phyloP scores from a whole-genome alignment of 148 eudicot species.

The Camellia granthamiana region DNA sequence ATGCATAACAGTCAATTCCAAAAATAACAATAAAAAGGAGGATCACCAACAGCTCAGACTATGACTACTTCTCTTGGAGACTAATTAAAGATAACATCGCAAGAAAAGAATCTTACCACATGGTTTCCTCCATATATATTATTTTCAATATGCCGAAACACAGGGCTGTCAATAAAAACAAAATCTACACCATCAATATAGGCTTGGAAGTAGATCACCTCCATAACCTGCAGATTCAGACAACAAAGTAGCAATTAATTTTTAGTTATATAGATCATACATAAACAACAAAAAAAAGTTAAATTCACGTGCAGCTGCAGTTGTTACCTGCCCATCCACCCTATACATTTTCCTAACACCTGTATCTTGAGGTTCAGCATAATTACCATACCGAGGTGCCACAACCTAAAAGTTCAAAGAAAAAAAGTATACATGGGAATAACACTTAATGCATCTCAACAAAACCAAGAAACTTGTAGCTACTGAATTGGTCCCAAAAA shows the following conservation, averaged over 20 bases:
- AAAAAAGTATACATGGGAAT: neutral
- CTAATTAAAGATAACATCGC: conserved; percentile 1
- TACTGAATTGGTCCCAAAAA: neutral
- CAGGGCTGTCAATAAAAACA: conserved; percentile 77
- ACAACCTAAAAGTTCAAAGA: conserved; percentile 54
- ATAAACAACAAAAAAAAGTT: neutral
- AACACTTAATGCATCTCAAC: neutral
- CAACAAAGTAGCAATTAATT: neutral
- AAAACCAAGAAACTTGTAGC: neutral
- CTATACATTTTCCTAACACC: conserved; percentile 69
- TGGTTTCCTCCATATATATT: conserved; percentile 88
- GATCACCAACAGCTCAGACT: neutral
- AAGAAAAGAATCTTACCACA: conserved; percentile 44
- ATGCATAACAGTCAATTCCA: neutral
- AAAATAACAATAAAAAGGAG: neutral
- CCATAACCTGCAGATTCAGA: conserved; percentile 66
- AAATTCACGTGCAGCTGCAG: conserved; percentile 1
- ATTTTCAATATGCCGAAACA: conserved; percentile 58
- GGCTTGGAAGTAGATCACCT: conserved; percentile 79
- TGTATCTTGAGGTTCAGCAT: conserved; percentile 64
- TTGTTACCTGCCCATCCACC: conserved; percentile 84
- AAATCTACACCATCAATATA: conserved; percentile 93
- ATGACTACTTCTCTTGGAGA: neutral
- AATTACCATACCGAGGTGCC: conserved; percentile 74
- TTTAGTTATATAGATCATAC: neutral